Evolutionary conservation across 352 stramenopile genomes (phyloP), one percentile per base, ranked within the genome.

Genomic region (Pythium vanterpoolii): DNA sequence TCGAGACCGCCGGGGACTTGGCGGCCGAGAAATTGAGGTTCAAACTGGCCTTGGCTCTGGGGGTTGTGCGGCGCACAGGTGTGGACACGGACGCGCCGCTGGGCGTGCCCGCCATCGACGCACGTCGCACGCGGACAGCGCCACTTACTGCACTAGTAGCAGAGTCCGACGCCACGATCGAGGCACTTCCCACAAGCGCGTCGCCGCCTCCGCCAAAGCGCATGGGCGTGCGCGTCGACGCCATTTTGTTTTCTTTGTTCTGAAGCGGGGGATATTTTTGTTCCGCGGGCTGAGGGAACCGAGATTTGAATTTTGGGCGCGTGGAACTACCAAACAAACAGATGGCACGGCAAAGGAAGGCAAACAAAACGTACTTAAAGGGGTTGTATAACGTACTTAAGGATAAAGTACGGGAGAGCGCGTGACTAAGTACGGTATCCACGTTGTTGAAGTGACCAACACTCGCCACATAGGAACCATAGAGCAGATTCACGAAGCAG

Each of bases 1-100:
- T 46, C 40, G n/a, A 7, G 4, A 19, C 13, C 27, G 9, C 40
- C 5, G n/a, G 5, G 3, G 44, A 33, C 13, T 47, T 54, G 5
- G n/a, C 34, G 7, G 51, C 39, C 4, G 60, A 62, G 47, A 68
- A 68, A 21, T 58, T 57, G 52, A 68, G 46, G 19, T 62, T 58
- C 19, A 62, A n/a, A n/a, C n/a, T n/a, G n/a, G n/a, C 44, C 47
- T 68, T 68, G 24, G 60, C 51, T 14, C 56, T 61, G 36, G 60
- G 60, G 24, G 60, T 46, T 21, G 46, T 31, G 34, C 58, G 58
- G n/a, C 58, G 58, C 21, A 23, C 26, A 0, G 59, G 40, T 16
- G 59, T 43, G 2, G 50, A 46, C 19, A 24, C 10, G 11, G 56
- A 9, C n/a, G 45, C 24, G 23, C 44, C 44, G 44, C 44, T 23